Percentiles rank a stretch among this genome's conserved stretches.
Conservation (phyloP, 192 early-diverging fungal genomes). For the Mortierella hygrophila region DNA sequence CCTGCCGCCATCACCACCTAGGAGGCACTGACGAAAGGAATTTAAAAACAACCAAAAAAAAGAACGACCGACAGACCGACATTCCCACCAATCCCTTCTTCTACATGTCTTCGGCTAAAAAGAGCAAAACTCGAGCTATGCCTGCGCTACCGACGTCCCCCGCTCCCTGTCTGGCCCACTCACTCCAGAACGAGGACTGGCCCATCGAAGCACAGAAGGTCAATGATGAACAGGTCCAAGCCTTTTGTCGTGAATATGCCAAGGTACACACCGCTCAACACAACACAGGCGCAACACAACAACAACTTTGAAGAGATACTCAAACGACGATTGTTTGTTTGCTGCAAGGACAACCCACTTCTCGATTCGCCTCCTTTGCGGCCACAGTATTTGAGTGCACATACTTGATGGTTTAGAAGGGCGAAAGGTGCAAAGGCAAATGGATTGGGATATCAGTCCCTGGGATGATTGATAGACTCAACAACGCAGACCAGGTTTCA, state of each 20-base stretch:
- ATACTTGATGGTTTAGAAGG: background rate
- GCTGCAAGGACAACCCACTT: background rate
- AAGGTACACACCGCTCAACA: slow-evolving; percentile 32
- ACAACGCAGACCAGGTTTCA: background rate
- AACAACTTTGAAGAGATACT: background rate
- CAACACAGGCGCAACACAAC: background rate
- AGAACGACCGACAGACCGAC: background rate
- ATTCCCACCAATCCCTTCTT: background rate
- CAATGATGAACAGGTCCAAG: slow-evolving; percentile 49
- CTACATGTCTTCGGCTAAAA: slow-evolving; percentile 43
- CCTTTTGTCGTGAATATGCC: slow-evolving; percentile 47
- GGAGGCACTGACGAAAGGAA: background rate
- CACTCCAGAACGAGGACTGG: slow-evolving; percentile 49
- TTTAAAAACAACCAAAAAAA: background rate
- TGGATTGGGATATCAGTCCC: background rate
- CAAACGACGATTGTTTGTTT: background rate
- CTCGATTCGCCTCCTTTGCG: background rate
- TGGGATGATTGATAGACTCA: background rate
- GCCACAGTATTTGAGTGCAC: background rate
- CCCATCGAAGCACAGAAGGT: slow-evolving; percentile 48
- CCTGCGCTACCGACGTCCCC: slow-evolving; percentile 29
- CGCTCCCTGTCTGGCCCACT: slow-evolving; percentile 41
- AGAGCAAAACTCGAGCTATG: slow-evolving; percentile 52
- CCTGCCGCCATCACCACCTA: background rate
- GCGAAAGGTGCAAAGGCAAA: background rate